phyloP scores from a whole-genome alignment of 2,329 filamentous ascomycete species.

The Grosmannia penicillata region DNA sequence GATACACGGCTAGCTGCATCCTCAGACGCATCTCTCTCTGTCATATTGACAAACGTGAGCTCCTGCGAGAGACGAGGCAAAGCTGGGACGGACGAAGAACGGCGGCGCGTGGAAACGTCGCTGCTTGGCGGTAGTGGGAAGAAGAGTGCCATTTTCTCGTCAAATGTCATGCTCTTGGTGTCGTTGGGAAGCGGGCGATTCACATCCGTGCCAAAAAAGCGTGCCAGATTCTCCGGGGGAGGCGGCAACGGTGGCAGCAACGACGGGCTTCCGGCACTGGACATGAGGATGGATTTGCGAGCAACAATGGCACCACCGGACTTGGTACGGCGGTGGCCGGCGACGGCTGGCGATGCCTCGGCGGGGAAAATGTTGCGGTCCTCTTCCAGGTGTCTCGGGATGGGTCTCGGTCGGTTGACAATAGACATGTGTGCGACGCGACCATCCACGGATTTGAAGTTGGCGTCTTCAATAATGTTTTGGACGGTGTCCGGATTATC shows the following conservation, averaged over 20 bases:
- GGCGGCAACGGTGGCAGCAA: slow-evolving; percentile 39
- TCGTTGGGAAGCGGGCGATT: slow-evolving; percentile 31
- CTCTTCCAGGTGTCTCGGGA: slow-evolving; percentile 31
- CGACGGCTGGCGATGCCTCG: slow-evolving; percentile 21
- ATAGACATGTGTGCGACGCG: slow-evolving; percentile 21
- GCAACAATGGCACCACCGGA: slow-evolving; percentile 31
- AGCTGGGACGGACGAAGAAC: slow-evolving; percentile 28
- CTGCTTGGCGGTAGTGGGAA: slow-evolving; percentile 24
- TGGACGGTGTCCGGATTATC: slow-evolving; percentile 34
- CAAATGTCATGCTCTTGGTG: slow-evolving; percentile 42
- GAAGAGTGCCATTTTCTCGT: slow-evolving; percentile 40
- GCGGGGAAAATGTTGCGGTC: slow-evolving; percentile 33
- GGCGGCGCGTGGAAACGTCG: slow-evolving; percentile 11
- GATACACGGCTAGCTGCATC: slow-evolving; percentile 12
- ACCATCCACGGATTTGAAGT: slow-evolving; percentile 11
- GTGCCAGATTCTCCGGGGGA: slow-evolving; percentile 28
- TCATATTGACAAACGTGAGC: slow-evolving; percentile 13
- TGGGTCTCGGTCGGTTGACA: slow-evolving; percentile 39
- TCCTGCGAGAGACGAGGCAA: slow-evolving; percentile 23
- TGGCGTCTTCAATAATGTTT: slow-evolving; percentile 30
- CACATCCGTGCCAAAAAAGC: slow-evolving; percentile 9
- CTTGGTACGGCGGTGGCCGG: slow-evolving; percentile 30
- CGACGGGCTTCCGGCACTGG: slow-evolving; percentile 29
- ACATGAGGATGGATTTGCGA: slow-evolving; percentile 30
- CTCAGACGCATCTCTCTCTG: slow-evolving; percentile 8